Percentiles rank a stretch among this genome's conserved stretches.
Conservation (phyloP, 1,284 basidiomycete genomes). For the Volvariella surrecta region DNA sequence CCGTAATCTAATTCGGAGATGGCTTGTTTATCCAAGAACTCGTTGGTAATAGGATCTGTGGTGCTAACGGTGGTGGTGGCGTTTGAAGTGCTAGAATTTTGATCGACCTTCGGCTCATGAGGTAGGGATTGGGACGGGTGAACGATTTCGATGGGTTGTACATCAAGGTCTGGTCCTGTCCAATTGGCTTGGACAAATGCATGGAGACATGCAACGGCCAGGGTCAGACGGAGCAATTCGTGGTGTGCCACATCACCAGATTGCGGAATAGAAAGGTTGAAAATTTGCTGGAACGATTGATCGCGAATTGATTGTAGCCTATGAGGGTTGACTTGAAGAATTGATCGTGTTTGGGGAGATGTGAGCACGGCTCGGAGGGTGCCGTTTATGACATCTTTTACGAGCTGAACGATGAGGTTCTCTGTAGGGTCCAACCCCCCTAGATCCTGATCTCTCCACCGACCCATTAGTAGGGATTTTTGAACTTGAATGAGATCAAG, state of each 20-base stretch:
- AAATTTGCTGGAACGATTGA: conserved; percentile 22
- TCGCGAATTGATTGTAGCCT: conserved; percentile 16
- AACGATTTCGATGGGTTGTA: conserved; percentile 49
- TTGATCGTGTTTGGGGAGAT: conserved; percentile 34
- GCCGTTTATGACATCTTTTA: conserved; percentile 36
- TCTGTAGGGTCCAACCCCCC: conserved; percentile 7
- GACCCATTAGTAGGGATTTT: conserved; percentile 41
- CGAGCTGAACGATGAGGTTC: conserved; percentile 20
- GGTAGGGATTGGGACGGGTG: no score
- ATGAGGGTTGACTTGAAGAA: conserved; percentile 29
- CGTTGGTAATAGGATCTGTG: conserved; percentile 28
- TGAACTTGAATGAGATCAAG: conserved; percentile 29
- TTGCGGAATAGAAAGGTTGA: conserved; percentile 16
- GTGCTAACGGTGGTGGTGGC: conserved; percentile 11
- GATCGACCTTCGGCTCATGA: no score
- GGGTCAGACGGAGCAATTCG: conserved; percentile 52
- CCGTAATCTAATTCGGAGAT: conserved; percentile 74
- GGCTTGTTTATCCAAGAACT: conserved; percentile 55
- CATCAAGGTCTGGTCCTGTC: conserved; percentile 86
- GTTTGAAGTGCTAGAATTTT: conserved; percentile 20
- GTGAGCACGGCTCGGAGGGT: conserved; percentile 42
- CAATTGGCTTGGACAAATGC: conserved; percentile 93
- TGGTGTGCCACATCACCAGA: conserved; percentile 20
- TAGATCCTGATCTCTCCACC: conserved; percentile 30
- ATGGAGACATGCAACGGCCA: conserved; percentile 79